Conservation (phyloP, 148 eudicot genomes). For the Amaranthus hypochondriacus region DNA sequence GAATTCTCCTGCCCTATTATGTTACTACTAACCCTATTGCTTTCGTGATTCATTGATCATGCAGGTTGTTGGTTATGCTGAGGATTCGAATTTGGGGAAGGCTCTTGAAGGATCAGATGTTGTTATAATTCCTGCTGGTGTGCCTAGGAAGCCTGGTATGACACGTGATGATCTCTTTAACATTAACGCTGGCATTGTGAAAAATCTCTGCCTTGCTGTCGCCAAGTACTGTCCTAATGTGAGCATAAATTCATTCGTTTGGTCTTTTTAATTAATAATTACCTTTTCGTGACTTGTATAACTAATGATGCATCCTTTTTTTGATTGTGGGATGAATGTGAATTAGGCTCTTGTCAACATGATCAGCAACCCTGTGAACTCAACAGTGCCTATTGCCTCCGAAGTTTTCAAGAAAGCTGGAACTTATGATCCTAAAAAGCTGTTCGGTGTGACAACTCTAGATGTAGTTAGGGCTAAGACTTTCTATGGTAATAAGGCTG, state of each 20-base stretch:
- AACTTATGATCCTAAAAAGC: constrained; percentile 72
- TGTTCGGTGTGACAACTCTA: constrained; percentile 91
- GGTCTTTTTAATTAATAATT: not conserved
- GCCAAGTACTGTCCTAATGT: constrained; percentile 90
- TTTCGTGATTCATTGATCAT: not conserved
- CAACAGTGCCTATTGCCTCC: constrained; percentile 90
- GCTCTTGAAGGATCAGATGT: constrained; percentile 85
- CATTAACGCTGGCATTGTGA: constrained; percentile 97
- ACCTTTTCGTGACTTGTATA: not conserved
- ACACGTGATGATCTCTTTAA: constrained; percentile 96
- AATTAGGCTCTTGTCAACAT: constrained; percentile 77
- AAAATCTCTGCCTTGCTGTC: constrained; percentile 64
- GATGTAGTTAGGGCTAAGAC: constrained; percentile 93
- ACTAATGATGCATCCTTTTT: not conserved
- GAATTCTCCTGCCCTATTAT: too few species aligned
- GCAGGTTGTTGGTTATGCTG: constrained; percentile 62
- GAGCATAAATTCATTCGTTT: constrained; percentile 17
- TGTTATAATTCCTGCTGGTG: constrained; percentile 95
- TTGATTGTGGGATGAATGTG: constrained; percentile 5
- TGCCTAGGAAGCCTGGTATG: constrained; percentile 99
- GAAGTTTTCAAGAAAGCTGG: constrained; percentile 93
- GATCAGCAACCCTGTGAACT: constrained; percentile 94
- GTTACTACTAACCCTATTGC: too few species aligned
- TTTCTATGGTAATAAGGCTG: constrained; percentile 82
- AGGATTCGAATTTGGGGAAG: constrained; percentile 52